phyloP scores from a whole-genome alignment of 192 early-diverging fungal genomes.

The Chytriomyces confervae region DNA sequence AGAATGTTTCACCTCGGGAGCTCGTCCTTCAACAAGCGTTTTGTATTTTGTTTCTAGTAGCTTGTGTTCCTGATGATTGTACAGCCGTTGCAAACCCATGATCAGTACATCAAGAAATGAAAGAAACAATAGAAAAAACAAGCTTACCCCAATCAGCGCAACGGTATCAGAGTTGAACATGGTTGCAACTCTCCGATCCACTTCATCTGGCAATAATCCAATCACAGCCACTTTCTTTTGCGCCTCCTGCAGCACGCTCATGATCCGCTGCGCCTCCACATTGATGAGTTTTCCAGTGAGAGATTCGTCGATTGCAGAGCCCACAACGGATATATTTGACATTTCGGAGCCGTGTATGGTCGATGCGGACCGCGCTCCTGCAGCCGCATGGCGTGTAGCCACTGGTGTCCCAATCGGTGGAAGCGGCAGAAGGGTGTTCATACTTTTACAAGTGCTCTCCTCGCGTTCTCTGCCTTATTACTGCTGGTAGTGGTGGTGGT shows the following conservation, averaged over 20 bases:
- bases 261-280: slow-evolving; percentile 61
- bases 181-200: slow-evolving; percentile 50
- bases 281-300: slow-evolving; percentile 59
- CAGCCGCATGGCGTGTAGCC: too few relatives aligned
- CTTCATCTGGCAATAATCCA: slow-evolving; percentile 52
- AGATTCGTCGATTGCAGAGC: slow-evolving; percentile 31
- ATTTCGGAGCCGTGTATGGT: too few relatives aligned
- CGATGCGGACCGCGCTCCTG: too few relatives aligned
- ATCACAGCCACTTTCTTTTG: slow-evolving; percentile 57
- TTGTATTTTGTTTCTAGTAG: slow-evolving; percentile 52
- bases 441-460: too few relatives aligned
- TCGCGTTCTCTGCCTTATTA: too few relatives aligned
- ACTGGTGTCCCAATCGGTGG: too few relatives aligned
- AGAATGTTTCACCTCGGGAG: slow-evolving; percentile 15
- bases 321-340: too few relatives aligned
- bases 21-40: slow-evolving; percentile 34
- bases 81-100: neutral
- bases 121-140: neutral
- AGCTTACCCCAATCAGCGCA: slow-evolving; percentile 44
- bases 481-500: too few relatives aligned
- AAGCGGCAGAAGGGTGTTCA: too few relatives aligned
- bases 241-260: slow-evolving; percentile 62
- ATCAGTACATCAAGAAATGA: neutral
- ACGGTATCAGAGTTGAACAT: slow-evolving; percentile 50
- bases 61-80: slow-evolving; percentile 45